phyloP scores from a whole-genome alignment of 495 filamentous ascomycete species.

The Parathielavia appendiculata region DNA sequence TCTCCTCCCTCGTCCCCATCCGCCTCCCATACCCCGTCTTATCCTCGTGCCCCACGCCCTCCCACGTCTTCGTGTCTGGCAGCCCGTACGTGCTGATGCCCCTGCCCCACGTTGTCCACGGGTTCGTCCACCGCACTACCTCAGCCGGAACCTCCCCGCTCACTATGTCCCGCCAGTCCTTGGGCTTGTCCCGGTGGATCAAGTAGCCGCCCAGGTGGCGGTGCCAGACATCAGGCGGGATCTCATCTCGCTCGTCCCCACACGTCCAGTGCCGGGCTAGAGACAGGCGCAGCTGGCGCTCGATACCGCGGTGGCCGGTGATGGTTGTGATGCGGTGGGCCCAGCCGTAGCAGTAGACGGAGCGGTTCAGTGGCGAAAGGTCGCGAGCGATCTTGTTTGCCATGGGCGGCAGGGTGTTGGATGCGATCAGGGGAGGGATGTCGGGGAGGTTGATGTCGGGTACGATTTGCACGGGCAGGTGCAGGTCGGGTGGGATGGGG shows the following conservation, averaged over 20 bases:
- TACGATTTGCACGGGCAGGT: conserved; percentile 28
- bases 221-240: conserved; percentile 31
- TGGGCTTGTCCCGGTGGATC: conserved; percentile 33
- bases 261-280: conserved; percentile 27
- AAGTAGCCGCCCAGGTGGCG: conserved; percentile 30
- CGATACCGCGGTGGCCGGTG: conserved; percentile 31
- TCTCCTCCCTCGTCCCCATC: conserved; percentile 17
- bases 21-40: conserved; percentile 26
- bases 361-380: conserved; percentile 29
- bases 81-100: conserved; percentile 33
- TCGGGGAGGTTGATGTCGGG: conserved; percentile 23
- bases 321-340: conserved; percentile 25
- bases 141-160: conserved; percentile 23
- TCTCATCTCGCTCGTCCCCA: conserved; percentile 1
- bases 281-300: conserved; percentile 28
- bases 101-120: conserved; percentile 33
- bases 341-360: conserved; percentile 33
- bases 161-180: conserved; percentile 28
- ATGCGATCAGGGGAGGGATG: conserved; percentile 17
- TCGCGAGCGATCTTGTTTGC: conserved; percentile 24
- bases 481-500: conserved; percentile 25
- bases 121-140: conserved; percentile 28
- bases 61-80: conserved; percentile 35
- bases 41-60: conserved; percentile 31
- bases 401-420: conserved; percentile 26